These are phyloP conservation scores for Ganoderma lucidum DNA, from an alignment of 1,284 basidiomycete species.

Conservation along the genomic window DNA sequence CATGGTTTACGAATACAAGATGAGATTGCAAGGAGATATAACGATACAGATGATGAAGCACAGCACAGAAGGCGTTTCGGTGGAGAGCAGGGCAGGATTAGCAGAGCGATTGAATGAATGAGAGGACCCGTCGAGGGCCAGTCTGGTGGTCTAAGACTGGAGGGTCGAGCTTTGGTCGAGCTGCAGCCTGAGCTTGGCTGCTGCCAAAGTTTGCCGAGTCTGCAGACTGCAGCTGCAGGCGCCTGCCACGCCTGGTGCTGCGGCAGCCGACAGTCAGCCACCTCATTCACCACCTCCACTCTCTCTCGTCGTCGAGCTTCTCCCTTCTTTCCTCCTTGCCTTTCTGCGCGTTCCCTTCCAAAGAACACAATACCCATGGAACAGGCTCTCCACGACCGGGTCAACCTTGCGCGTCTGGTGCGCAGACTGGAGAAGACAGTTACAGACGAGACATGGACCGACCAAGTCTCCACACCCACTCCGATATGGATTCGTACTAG, in stretches of 20 bases:
- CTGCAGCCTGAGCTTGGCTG: neutral
- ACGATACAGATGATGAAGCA: constrained; percentile 20
- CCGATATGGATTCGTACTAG: constrained; percentile 65
- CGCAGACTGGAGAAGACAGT: constrained; percentile 66
- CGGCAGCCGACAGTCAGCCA: neutral
- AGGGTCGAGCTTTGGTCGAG: constrained; percentile 3
- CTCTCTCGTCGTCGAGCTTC: neutral
- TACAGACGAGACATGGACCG: constrained; percentile 56
- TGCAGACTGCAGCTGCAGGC: no score
- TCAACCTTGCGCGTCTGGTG: constrained; percentile 72
- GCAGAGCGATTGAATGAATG: neutral
- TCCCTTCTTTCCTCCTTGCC: neutral
- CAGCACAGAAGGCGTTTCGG: neutral
- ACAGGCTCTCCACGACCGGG: constrained; percentile 63
- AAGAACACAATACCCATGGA: constrained; percentile 39
- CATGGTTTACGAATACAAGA: constrained; percentile 36
- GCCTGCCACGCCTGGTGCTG: neutral
- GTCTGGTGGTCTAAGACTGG: neutral
- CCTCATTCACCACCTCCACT: neutral
- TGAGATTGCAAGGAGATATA: constrained; percentile 19
- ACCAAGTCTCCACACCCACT: constrained; percentile 34
- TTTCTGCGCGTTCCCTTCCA: neutral
- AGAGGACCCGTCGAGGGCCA: neutral
- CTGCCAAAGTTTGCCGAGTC: neutral
- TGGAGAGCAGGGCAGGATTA: neutral